phyloP scores from a whole-genome alignment of 2,329 filamentous ascomycete genomes.

The Pezicula carpinea region DNA sequence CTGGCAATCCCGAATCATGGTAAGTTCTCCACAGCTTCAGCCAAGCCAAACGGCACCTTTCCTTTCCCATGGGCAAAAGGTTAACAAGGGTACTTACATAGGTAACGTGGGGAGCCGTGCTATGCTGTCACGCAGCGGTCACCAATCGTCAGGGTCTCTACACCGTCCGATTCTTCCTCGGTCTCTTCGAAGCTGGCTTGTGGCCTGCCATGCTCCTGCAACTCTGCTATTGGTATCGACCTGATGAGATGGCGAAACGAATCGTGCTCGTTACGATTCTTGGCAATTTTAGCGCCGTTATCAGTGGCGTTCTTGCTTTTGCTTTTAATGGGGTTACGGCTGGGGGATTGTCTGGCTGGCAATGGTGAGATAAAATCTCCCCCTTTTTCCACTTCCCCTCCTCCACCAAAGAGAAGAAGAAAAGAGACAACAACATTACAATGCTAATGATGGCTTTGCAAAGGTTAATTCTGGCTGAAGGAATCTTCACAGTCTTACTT shows the following conservation, averaged over 20 bases:
- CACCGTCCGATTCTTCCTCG: no score
- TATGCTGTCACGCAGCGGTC: no score
- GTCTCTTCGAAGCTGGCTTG: conserved; percentile 35
- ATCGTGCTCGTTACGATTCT: conserved; percentile 40
- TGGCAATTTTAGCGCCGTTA: conserved; percentile 36
- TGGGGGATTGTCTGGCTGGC: conserved; percentile 28
- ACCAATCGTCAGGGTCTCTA: no score
- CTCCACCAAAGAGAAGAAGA: no score
- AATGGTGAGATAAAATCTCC: conserved; percentile 21
- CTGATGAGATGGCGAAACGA: conserved; percentile 41
- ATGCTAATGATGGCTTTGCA: neutral
- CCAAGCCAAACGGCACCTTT: no score
- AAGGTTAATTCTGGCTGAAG: conserved; percentile 38
- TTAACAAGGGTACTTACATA: no score
- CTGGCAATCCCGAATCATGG: no score
- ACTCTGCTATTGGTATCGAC: conserved; percentile 41
- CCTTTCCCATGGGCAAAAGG: no score
- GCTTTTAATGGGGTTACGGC: conserved; percentile 31
- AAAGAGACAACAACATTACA: no score
- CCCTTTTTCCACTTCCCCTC: neutral
- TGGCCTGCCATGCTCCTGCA: conserved; percentile 38
- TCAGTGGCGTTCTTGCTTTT: conserved; percentile 39
- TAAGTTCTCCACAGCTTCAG: no score
- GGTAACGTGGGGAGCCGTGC: no score
- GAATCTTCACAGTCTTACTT: conserved; percentile 40